Percentiles rank a stretch among this genome's conserved stretches.
phyloP scores from a whole-genome alignment of 345 rosid species.

The Excoecaria agallocha region DNA sequence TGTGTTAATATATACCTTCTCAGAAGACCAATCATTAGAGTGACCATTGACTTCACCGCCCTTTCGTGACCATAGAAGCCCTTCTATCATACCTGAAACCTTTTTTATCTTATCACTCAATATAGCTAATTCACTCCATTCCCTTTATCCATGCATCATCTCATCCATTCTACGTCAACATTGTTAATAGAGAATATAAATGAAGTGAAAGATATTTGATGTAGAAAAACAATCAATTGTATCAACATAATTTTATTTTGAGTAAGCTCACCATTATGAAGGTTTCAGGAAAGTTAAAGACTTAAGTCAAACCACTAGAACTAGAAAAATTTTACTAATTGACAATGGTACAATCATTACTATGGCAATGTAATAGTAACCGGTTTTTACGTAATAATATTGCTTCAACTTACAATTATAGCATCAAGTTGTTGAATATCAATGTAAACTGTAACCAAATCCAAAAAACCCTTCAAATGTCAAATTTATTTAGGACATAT shows the following conservation, averaged over 20 bases:
- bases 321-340: not conserved
- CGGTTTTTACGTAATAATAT: not conserved
- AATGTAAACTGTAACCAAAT: not conserved
- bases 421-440: not conserved
- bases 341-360: not conserved
- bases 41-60: slow-evolving; percentile 38
- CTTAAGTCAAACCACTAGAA: not conserved
- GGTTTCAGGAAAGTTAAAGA: not conserved
- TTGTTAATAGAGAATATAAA: not conserved
- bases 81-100: slow-evolving; percentile 87
- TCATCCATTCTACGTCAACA: slow-evolving; percentile 72
- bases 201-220: not conserved
- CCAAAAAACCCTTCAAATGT: not conserved
- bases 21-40: slow-evolving; percentile 38
- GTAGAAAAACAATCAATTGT: not conserved
- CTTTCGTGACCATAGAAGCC: slow-evolving; percentile 90
- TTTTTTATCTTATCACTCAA: slow-evolving; percentile 85
- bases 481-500: not conserved
- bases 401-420: not conserved
- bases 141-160: slow-evolving; percentile 96
- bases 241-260: not conserved
- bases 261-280: not conserved
- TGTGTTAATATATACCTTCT: no score
- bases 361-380: not conserved
- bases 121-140: slow-evolving; percentile 87